Conservation (phyloP, 1,139 yeast genomes). For the Blastobotrys malaysiensis region DNA sequence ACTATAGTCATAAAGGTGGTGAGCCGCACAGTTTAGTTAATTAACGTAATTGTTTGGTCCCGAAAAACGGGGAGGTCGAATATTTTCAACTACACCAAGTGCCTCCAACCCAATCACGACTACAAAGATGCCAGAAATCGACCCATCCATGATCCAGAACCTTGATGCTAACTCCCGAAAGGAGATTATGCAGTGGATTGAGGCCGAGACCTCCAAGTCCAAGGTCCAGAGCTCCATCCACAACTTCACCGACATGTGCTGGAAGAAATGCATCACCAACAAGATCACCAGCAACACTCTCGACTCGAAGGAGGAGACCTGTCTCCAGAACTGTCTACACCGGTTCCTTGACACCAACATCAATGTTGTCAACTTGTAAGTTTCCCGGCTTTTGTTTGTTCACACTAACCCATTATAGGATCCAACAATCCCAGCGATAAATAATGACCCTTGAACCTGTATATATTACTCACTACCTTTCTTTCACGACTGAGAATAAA, state of each 20-base stretch:
- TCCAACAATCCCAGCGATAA: constrained; percentile 24
- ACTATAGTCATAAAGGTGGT: neutral
- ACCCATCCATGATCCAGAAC: constrained; percentile 54
- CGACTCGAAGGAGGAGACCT: constrained; percentile 56
- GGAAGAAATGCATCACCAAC: constrained; percentile 71
- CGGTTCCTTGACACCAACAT: constrained; percentile 84
- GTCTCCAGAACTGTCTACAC: constrained; percentile 77
- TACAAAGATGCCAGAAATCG: constrained; percentile 50
- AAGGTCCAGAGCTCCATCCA: constrained; percentile 85
- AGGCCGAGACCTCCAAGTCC: constrained; percentile 78
- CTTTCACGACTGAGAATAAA: neutral
- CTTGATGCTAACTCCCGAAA: constrained; percentile 68
- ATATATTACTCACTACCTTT: neutral
- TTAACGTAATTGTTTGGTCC: neutral
- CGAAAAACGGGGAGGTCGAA: neutral
- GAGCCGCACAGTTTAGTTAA: neutral
- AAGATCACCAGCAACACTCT: constrained; percentile 47
- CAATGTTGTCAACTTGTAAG: constrained; percentile 63
- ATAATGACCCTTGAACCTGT: neutral
- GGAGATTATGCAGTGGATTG: constrained; percentile 71
- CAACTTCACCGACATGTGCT: constrained; percentile 83
- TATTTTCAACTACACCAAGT: neutral
- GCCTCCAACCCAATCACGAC: neutral
- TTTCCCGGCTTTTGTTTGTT: constrained; percentile 3
- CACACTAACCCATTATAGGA: constrained; percentile 13